Evolutionary conservation across 805 yeast genomes (phyloP).

Genomic region (Wickerhamomyces chaumierensis): DNA sequence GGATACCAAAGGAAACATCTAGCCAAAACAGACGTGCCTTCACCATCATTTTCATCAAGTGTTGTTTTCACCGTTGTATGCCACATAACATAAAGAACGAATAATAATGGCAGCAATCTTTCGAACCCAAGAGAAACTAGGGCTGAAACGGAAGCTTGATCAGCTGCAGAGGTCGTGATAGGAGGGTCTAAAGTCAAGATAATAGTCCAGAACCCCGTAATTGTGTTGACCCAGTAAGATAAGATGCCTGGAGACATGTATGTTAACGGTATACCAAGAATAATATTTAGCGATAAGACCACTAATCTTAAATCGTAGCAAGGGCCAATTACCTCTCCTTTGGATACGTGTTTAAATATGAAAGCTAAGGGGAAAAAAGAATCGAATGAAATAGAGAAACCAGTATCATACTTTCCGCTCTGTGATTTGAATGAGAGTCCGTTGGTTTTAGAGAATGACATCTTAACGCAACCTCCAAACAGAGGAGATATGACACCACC

Average conservation of each 20-base stretch:
- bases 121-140: conserved; percentile 62
- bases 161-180: conserved; percentile 37
- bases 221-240: conserved; percentile 49
- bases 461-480: conserved; percentile 68
- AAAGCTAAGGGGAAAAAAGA: conserved; percentile 70
- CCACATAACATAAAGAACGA: conserved; percentile 67
- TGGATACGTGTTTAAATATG: conserved; percentile 36
- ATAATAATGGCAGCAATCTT: conserved; percentile 64
- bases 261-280: conserved; percentile 53
- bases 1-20: conserved; percentile 53
- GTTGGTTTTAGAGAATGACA: conserved; percentile 28
- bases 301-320: conserved; percentile 61
- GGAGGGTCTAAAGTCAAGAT: conserved; percentile 76
- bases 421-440: conserved; percentile 37
- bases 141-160: conserved; percentile 42
- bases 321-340: conserved; percentile 26
- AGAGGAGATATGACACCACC: conserved; percentile 67
- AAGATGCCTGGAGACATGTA: conserved; percentile 32
- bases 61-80: conserved; percentile 40
- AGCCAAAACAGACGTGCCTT: conserved; percentile 27
- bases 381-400: conserved; percentile 41
- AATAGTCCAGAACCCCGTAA: conserved; percentile 80
- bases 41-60: conserved; percentile 15
- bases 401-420: conserved; percentile 41
- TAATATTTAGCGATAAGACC: conserved; percentile 44